These are phyloP conservation scores for Poterioochromonas sp. DNA, from an alignment of 352 stramenopile genomes.

Conservation along the genomic window DNA sequence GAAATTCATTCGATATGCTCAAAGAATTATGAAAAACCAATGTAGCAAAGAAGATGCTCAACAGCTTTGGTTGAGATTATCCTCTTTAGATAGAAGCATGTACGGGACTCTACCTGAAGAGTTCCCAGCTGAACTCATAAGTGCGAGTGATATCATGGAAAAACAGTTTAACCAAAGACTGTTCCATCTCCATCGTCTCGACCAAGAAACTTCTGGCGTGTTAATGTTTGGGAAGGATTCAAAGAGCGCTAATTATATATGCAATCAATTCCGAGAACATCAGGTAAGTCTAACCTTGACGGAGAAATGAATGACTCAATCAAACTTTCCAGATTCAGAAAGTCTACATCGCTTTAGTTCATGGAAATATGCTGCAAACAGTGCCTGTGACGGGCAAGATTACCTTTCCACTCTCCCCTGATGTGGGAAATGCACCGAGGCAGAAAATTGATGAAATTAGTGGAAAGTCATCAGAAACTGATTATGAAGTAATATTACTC, in stretches of 20 bases:
- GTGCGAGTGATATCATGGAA: neutral
- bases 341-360: neutral
- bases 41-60: neutral
- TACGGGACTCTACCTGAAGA: neutral
- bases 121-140: neutral
- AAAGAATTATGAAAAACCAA: neutral
- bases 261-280: slow-evolving; percentile 25
- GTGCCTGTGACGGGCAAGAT: neutral
- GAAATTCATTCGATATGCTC: neutral
- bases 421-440: neutral
- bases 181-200: slow-evolving; percentile 34
- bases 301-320: neutral
- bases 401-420: neutral
- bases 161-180: neutral
- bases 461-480: neutral
- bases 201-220: slow-evolving; percentile 34
- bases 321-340: neutral
- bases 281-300: neutral
- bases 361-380: neutral
- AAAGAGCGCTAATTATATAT: neutral
- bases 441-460: neutral
- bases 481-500: too few relatives aligned
- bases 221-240: slow-evolving; percentile 32
- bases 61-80: neutral
- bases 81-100: neutral